Evolutionary conservation across 169 alveolate species (phyloP).

Genomic region (Plasmodium cynomolgi): DNA sequence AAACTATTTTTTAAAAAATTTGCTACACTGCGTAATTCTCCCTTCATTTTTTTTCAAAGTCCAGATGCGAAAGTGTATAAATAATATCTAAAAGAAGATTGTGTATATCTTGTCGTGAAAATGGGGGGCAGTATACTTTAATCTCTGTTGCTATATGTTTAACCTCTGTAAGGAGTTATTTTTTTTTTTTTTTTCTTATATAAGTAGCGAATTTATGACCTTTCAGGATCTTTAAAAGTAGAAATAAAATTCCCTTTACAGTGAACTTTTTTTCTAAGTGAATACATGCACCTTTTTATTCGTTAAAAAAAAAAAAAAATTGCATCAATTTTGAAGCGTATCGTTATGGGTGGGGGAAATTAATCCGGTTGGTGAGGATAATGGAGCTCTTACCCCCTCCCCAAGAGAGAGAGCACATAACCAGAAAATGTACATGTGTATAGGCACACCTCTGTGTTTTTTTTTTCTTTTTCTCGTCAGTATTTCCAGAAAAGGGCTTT

Average conservation of each 20-base stretch:
- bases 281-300: neutral
- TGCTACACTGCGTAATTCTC: neutral
- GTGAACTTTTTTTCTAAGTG: neutral
- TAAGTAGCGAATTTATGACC: neutral
- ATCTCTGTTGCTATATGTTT: neutral
- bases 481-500: neutral
- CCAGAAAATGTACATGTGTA: neutral
- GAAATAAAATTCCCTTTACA: neutral
- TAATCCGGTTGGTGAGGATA: neutral
- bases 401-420: neutral
- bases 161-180: neutral
- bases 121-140: neutral
- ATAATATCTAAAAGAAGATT: neutral
- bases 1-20: conserved; percentile 19
- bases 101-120: neutral
- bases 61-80: neutral
- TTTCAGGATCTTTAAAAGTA: neutral
- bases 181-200: neutral
- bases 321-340: neutral
- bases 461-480: neutral
- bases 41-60: neutral
- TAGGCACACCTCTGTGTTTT: neutral
- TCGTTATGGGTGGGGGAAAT: neutral
- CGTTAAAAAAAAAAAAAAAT: too few relatives aligned
- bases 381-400: neutral